Evolutionary conservation across 176 grass and related monocot species (phyloP).

Genomic region (Musa itinerans): DNA sequence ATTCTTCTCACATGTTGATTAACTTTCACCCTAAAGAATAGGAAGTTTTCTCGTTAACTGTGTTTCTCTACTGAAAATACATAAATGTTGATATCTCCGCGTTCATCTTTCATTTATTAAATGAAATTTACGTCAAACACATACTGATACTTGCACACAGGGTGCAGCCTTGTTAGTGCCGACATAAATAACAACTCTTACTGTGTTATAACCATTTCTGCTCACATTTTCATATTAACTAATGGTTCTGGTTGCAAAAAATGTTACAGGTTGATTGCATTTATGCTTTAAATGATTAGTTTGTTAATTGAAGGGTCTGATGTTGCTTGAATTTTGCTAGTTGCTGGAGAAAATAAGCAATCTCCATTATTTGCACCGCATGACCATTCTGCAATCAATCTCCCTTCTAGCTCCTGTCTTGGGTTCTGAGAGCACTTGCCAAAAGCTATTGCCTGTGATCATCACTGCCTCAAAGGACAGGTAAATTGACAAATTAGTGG

Average conservation of each 20-base stretch:
- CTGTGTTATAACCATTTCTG: too few relatives aligned
- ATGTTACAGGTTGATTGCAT: background rate
- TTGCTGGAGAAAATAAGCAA: conserved; percentile 92
- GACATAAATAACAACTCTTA: too few relatives aligned
- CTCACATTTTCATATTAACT: background rate
- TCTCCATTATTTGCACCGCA: conserved; percentile 81
- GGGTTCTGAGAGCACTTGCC: conserved; percentile 80
- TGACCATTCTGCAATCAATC: conserved; percentile 82
- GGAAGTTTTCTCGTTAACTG: too few relatives aligned
- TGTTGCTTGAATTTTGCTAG: conserved; percentile 30
- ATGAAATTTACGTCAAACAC: too few relatives aligned
- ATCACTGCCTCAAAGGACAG: conserved; percentile 80
- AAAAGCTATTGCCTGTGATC: conserved; percentile 74
- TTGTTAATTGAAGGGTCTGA: background rate
- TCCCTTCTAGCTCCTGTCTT: conserved; percentile 79
- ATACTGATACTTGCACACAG: too few relatives aligned
- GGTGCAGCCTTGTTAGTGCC: too few relatives aligned
- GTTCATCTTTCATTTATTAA: too few relatives aligned
- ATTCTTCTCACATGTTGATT: too few relatives aligned
- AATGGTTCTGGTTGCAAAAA: background rate
- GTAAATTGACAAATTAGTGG: conserved; percentile 15
- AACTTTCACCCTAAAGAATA: too few relatives aligned
- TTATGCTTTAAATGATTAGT: background rate
- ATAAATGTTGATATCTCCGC: too few relatives aligned
- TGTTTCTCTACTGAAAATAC: too few relatives aligned